Conservation (phyloP, 331 rosid species). For the Malus hybrid region DNA sequence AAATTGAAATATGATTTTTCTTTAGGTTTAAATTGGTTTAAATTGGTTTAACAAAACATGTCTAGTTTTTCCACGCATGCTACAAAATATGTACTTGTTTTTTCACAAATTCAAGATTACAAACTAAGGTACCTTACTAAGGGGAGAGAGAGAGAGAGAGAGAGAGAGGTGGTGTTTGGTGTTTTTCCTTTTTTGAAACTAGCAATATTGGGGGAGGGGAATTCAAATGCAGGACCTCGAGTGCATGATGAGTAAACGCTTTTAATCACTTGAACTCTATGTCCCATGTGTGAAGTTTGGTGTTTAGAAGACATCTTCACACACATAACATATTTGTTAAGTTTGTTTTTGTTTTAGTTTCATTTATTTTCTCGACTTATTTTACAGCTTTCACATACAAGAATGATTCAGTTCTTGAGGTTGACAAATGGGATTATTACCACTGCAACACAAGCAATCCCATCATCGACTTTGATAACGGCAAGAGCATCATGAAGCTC, state of each 20-base stretch:
- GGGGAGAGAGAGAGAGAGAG: too few relatives aligned
- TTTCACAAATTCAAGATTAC: background rate
- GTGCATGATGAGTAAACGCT: too few relatives aligned
- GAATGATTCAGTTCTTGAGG: constrained; percentile 70
- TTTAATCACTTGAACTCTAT: accelerated
- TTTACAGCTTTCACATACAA: constrained; percentile 63
- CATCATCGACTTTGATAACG: constrained; percentile 47
- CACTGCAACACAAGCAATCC: constrained; percentile 55
- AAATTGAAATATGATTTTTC: too few relatives aligned
- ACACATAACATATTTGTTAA: background rate
- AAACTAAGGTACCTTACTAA: too few relatives aligned
- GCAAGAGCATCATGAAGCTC: constrained; percentile 52
- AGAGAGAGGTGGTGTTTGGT: background rate
- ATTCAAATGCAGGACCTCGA: too few relatives aligned
- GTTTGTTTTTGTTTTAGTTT: background rate
- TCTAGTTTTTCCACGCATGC: background rate
- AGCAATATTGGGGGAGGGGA: too few relatives aligned
- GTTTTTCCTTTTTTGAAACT: background rate
- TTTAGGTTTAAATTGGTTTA: too few relatives aligned
- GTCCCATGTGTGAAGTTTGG: background rate
- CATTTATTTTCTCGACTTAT: background rate
- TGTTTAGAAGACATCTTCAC: background rate
- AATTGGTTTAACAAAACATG: background rate
- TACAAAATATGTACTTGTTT: background rate
- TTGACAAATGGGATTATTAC: constrained; percentile 61